Evolutionary conservation across 257 asterid genomes (phyloP).

Genomic region (Voacanga thouarsii): DNA sequence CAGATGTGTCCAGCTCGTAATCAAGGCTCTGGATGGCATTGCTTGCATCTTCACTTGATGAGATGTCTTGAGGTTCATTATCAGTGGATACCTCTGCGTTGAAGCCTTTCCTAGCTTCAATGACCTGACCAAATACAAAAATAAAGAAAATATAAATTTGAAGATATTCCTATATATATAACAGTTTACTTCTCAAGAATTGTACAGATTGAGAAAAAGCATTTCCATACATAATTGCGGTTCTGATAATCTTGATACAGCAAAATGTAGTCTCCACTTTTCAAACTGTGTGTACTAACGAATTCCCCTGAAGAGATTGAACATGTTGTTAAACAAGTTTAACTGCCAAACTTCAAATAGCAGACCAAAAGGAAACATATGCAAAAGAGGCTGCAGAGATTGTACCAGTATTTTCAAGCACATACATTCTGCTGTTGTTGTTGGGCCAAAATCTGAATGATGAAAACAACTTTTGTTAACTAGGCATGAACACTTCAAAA

Average conservation of each 20-base stretch:
- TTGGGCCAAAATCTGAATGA: constrained; percentile 45
- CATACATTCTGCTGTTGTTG: constrained; percentile 52
- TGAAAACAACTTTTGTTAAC: not conserved
- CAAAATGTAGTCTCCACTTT: constrained; percentile 34
- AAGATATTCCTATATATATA: not conserved
- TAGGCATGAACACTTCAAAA: not conserved
- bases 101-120: constrained; percentile 38
- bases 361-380: not conserved
- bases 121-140: constrained; percentile 23
- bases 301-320: constrained; percentile 30
- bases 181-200: not conserved
- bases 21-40: not conserved
- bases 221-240: constrained; percentile 28
- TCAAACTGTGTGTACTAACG: constrained; percentile 30
- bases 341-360: not conserved
- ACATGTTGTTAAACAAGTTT: not conserved
- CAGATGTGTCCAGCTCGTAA: constrained; percentile 5
- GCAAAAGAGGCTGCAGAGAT: not conserved
- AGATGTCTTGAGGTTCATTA: constrained; percentile 23
- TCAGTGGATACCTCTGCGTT: not conserved
- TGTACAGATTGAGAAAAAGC: not conserved
- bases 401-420: constrained; percentile 49
- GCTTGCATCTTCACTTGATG: constrained; percentile 21
- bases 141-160: not conserved
- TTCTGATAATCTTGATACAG: constrained; percentile 33